phyloP scores from a whole-genome alignment of 495 filamentous ascomycete species.

The Xylaria bambusicola region DNA sequence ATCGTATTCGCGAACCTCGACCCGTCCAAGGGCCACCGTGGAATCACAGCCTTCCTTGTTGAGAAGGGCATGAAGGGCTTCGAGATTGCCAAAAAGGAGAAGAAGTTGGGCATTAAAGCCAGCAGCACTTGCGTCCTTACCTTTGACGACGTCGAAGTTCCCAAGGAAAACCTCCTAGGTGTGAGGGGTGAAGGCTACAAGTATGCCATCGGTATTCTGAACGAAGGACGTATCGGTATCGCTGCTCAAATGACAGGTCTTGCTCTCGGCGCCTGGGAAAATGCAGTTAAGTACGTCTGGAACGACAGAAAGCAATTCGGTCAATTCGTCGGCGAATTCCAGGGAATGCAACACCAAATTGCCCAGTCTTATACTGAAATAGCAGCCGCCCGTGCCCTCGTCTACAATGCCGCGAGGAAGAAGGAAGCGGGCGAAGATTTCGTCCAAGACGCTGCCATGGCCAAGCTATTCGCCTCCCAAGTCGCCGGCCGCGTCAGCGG shows the following conservation, averaged over 20 bases:
- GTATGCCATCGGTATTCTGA: constrained; percentile 93
- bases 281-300: constrained; percentile 88
- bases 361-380: constrained; percentile 96
- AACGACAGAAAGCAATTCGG: constrained; percentile 99
- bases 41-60: constrained; percentile 94
- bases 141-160: constrained; percentile 95
- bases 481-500: constrained; percentile 87
- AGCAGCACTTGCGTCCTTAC: constrained; percentile 95
- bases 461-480: constrained; percentile 92
- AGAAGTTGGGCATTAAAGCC: constrained; percentile 95
- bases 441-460: constrained; percentile 95
- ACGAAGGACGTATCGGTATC: constrained; percentile 97
- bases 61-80: constrained; percentile 90
- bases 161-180: constrained; percentile 83
- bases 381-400: constrained; percentile 82
- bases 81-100: constrained; percentile 98
- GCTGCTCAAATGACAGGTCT: constrained; percentile 99
- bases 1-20: constrained; percentile 97
- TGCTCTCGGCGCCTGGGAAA: constrained; percentile 92
- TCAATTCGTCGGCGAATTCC: constrained; percentile 88
- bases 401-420: constrained; percentile 95
- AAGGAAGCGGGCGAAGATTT: constrained; percentile 98
- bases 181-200: constrained; percentile 93
- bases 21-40: constrained; percentile 85
- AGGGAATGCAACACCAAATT: constrained; percentile 99